Evolutionary conservation across 2,329 filamentous ascomycete species (phyloP).

Genomic region (Ophiostoma himal-ulmi): DNA sequence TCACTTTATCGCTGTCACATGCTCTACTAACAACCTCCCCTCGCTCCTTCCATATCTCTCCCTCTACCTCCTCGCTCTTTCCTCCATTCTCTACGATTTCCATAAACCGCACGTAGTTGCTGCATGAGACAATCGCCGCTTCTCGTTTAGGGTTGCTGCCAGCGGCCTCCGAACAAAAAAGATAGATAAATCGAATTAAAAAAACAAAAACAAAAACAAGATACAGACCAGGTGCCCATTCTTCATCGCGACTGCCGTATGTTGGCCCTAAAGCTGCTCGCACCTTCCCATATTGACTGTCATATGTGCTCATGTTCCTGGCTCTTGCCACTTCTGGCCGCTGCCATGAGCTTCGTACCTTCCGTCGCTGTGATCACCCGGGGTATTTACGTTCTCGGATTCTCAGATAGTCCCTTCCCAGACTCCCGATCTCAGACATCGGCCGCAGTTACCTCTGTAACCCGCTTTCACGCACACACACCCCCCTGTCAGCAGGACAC

Average conservation of each 20-base stretch:
- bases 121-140: not conserved
- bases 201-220: not conserved
- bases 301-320: not conserved
- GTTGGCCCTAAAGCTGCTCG: not conserved
- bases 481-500: slow-evolving; percentile 9
- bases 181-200: not conserved
- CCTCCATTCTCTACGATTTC: not conserved
- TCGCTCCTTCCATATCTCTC: not conserved
- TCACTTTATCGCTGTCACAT: not conserved
- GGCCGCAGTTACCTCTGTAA: not conserved
- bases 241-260: not conserved
- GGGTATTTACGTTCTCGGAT: not conserved
- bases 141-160: not conserved
- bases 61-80: too few relatives aligned
- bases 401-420: not conserved
- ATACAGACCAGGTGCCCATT: not conserved
- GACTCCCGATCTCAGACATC: not conserved
- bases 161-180: not conserved
- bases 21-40: not conserved
- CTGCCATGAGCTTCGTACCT: not conserved
- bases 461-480: not conserved
- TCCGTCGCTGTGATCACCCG: not conserved
- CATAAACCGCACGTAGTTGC: not conserved
- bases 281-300: not conserved
- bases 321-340: not conserved